Base-by-base conservation (phyloP, 306 rosid genomes). In the Delonix regia region DNA sequence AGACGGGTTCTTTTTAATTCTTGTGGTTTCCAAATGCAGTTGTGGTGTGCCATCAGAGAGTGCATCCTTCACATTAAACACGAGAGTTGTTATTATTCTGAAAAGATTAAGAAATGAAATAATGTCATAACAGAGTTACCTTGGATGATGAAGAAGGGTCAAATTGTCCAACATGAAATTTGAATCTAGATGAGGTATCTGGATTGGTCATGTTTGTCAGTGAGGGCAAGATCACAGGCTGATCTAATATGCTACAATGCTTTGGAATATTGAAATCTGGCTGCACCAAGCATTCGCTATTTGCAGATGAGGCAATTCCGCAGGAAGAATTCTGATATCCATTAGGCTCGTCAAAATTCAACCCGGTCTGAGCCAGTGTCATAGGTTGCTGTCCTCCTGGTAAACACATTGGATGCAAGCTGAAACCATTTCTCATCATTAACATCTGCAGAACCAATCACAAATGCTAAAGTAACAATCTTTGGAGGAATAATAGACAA, bases 371-470 rank as follows among this genome's bases (percentile, higher is more conserved):
- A 82, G 97, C 83, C 80, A 88, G 48, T 72, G 81, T 75, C 81
- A 78, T 68, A 44, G 97, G 86, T 69, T 83, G 88, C 76, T 80
- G 8, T 41, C 77, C 90, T 79, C 88, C 97, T 7, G 94, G 90
- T 73, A 92, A 82, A 83, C 92, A 80, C 91, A 87, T 83, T 30
- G 96, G 97, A 77, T 92, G 99, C 88, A 89, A 80, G 85, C 93
- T 91, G 86, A 89, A 83, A 74, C 98, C 97, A 85, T 95, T 95
- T 81, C 96, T 91, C 89, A 87, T 69, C 53, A 90, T 83, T 81
- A 92, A 73, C 97, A 92, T 92, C 99, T 95, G 92, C 83, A 87
- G 44, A 71, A 72, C 62, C 80, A 85, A 82, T 48, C 77, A 59
- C 48, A 83, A 75, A 18, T 74, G 80, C 79, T 82, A 52, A 81